A percentile compares a stretch with the other conserved stretches of the same genome.
Conservation (phyloP, 2,329 filamentous ascomycete genomes). For the Colletotrichum sp. region DNA sequence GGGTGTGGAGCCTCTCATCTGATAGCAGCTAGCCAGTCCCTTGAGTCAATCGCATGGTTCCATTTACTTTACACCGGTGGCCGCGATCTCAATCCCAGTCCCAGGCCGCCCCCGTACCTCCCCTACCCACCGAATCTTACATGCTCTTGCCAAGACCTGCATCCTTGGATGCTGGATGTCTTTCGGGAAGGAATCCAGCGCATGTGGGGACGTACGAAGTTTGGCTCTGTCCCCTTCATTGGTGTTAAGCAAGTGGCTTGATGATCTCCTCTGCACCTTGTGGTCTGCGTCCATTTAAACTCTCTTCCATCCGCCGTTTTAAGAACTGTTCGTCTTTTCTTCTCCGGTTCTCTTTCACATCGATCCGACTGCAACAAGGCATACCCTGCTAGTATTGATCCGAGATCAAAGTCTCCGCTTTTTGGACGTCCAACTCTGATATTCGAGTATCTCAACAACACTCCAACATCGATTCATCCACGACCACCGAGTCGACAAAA, state of each 20-base stretch:
- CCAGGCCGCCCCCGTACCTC: background rate
- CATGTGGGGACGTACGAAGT: background rate
- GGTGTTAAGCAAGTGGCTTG: background rate
- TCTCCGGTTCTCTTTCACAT: background rate
- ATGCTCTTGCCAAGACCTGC: background rate
- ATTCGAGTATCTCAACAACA: background rate
- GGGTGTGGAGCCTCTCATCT: background rate
- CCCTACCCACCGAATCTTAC: background rate
- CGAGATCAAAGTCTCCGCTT: background rate
- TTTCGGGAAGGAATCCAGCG: slow-evolving; percentile 15
- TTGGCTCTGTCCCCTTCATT: background rate
- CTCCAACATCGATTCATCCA: background rate
- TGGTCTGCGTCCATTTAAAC: background rate
- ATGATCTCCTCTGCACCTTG: background rate
- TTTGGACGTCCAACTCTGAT: background rate
- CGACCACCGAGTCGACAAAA: background rate
- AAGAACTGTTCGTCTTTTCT: background rate
- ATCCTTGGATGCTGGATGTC: background rate
- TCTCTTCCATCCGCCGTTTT: background rate
- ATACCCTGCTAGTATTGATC: background rate
- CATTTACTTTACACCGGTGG: background rate
- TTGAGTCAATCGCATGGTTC: background rate
- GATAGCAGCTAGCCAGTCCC: background rate
- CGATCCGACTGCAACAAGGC: background rate
- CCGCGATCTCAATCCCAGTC: background rate